Conservation (phyloP, 352 stramenopile genomes). For the Proteromonas lacertae region DNA sequence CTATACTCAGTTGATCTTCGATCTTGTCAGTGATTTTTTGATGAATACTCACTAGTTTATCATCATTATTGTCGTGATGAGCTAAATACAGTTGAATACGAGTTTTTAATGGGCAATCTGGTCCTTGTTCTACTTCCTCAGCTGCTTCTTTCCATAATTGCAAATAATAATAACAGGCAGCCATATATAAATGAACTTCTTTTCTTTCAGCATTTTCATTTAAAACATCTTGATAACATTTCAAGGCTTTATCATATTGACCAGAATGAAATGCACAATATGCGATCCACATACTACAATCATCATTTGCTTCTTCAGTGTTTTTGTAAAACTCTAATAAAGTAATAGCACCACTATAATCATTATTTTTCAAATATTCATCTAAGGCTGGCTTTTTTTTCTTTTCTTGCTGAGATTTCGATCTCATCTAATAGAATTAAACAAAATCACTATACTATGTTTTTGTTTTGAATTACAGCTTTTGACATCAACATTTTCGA, state of each 20-base stretch:
- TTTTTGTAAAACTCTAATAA: slow-evolving; percentile 76
- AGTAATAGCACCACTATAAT: slow-evolving; percentile 64
- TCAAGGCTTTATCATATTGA: slow-evolving; percentile 11
- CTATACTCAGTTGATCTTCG: slow-evolving; percentile 69
- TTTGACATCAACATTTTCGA: no score
- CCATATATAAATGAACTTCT: slow-evolving; percentile 42
- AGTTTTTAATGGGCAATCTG: slow-evolving; percentile 36
- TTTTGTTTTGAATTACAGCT: no score
- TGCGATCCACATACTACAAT: slow-evolving; percentile 40
- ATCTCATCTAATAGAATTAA: no score
- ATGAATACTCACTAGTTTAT: slow-evolving; percentile 66
- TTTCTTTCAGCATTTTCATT: not conserved
- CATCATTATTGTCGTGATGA: slow-evolving; percentile 49
- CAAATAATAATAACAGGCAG: slow-evolving; percentile 64
- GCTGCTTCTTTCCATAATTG: slow-evolving; percentile 18
- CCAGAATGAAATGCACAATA: slow-evolving; percentile 71
- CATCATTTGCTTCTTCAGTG: slow-evolving; percentile 51
- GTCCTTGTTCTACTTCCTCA: slow-evolving; percentile 12
- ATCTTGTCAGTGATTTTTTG: slow-evolving; percentile 55
- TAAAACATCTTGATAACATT: not conserved
- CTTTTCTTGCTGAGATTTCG: no score
- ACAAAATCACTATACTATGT: no score
- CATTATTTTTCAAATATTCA: slow-evolving; percentile 20
- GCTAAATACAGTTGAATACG: slow-evolving; percentile 68
- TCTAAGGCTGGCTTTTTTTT: slow-evolving; percentile 8